Conservation (phyloP, 208 protist genomes). For the Vickermania spadyakhi region DNA sequence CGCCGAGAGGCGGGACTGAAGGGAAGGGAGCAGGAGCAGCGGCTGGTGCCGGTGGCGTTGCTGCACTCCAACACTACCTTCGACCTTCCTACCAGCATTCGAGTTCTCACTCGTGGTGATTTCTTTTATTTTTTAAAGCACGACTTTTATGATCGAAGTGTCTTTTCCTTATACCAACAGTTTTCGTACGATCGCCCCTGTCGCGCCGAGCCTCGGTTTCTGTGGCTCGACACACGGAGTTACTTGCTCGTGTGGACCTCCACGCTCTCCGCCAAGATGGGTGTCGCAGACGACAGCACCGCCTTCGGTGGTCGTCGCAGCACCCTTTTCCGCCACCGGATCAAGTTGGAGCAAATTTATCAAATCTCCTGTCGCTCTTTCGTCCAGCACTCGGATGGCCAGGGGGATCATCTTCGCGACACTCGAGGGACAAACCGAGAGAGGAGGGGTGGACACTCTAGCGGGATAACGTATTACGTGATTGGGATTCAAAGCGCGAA, state of each 20-base stretch:
- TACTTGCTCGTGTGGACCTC: conserved; percentile 71
- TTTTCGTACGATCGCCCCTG: conserved; percentile 2
- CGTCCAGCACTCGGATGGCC: background rate
- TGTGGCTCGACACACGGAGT: conserved; percentile 69
- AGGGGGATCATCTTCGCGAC: conserved; percentile 21
- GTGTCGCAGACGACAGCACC: background rate
- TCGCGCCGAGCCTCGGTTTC: conserved; percentile 42
- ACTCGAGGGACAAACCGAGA: background rate
- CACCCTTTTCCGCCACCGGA: conserved; percentile 27
- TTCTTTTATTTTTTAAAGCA: conserved; percentile 31
- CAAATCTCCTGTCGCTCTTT: conserved; percentile 20
- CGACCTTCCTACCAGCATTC: conserved; percentile 52
- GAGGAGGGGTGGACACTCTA: background rate
- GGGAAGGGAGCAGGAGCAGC: background rate
- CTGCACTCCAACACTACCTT: conserved; percentile 39
- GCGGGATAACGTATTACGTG: conserved; percentile 63
- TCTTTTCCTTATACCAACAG: background rate
- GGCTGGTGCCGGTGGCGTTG: background rate
- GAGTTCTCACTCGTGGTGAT: conserved; percentile 50
- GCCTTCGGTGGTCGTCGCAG: background rate
- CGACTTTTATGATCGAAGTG: background rate
- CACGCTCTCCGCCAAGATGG: conserved; percentile 38
- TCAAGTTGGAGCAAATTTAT: conserved; percentile 57
- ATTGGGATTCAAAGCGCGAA: conserved; percentile 55
- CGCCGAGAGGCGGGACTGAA: background rate